These are phyloP conservation scores for Eucalyptus shirleyi DNA, from an alignment of 345 rosid species.

Conservation along the genomic window DNA sequence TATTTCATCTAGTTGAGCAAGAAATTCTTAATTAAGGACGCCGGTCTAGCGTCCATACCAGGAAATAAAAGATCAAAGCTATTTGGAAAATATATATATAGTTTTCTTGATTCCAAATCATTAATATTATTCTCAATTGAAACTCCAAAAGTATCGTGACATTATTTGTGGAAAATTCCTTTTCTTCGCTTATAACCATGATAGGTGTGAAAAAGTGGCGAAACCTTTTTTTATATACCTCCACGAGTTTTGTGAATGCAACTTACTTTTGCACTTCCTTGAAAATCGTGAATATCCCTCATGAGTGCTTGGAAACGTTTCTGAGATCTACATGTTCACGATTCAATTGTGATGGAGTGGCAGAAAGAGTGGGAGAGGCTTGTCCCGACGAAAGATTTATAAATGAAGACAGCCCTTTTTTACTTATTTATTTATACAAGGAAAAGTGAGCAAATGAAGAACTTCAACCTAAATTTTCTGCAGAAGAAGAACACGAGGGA, in stretches of 20 bases:
- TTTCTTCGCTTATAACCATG: neutral
- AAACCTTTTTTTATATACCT: neutral
- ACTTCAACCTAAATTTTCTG: neutral
- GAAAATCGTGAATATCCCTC: neutral
- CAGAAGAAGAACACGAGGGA: constrained; percentile 37
- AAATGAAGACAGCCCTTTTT: neutral
- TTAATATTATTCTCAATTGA: neutral
- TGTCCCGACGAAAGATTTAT: neutral
- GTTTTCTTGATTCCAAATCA: neutral
- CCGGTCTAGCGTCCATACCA: neutral
- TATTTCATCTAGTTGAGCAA: neutral
- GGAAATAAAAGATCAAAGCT: neutral
- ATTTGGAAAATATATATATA: neutral
- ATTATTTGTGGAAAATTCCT: neutral
- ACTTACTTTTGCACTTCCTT: neutral
- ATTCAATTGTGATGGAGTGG: neutral
- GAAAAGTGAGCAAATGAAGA: neutral
- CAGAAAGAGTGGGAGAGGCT: neutral
- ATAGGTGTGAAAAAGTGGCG: neutral
- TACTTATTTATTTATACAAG: neutral
- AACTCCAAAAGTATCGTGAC: neutral
- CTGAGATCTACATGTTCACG: neutral
- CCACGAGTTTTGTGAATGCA: neutral
- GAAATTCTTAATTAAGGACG: neutral
- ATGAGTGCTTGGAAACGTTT: neutral